Base-by-base conservation (phyloP, 2,329 filamentous ascomycete species). In the Thelonectria olida region DNA sequence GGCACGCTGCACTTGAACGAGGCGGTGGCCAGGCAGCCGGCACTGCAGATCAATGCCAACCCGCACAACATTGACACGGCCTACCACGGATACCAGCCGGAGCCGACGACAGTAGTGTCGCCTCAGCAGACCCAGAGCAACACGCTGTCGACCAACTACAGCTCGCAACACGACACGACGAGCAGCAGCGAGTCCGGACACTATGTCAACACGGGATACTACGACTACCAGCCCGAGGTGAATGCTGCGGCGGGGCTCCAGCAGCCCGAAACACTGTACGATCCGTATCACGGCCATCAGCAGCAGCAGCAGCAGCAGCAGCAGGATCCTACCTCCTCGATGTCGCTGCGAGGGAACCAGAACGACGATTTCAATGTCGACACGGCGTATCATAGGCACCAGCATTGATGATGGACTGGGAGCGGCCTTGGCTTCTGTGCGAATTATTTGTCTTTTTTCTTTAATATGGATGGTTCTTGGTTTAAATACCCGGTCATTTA, bases 121-220 rank as follows among this genome's bases (percentile, higher is more conserved):
- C 31, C 31, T 4, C 7, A 12, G 31, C 31, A 34, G 31, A 15
- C 7, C 31, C 31, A 34, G 31, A 15, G 31, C 6, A 15, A 34
- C 31, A 34, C 31, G 7, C 7, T 34, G 7, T 34, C 31, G 31
- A 34, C 31, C 12, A 10, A 34, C 12, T 34, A 34, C 31, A 34
- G 10, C 25, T 15, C 4, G 31, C 10, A 3, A 4, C 4, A 34
- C 10, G 31, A 34, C 31, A 34, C 31, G 31, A 34, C 31, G 31
- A 15, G 31, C 6, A 34, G 31, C 31, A 15, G 15, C 10, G 31
- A 34, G 31, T 5, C 10, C 12, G 31, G 31, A 3, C 25, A 70
- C 22, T 51, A 22, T 22, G 47, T 69, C 38, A 65, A 71, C 53
- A 68, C 66, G 15, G 55, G 54, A 2, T 71, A 69, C n/a, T 54